Evolutionary conservation across 2,329 filamentous ascomycete species (phyloP), one percentile per base, ranked within the genome.

Genomic region (Zymoseptoria passerinii): DNA sequence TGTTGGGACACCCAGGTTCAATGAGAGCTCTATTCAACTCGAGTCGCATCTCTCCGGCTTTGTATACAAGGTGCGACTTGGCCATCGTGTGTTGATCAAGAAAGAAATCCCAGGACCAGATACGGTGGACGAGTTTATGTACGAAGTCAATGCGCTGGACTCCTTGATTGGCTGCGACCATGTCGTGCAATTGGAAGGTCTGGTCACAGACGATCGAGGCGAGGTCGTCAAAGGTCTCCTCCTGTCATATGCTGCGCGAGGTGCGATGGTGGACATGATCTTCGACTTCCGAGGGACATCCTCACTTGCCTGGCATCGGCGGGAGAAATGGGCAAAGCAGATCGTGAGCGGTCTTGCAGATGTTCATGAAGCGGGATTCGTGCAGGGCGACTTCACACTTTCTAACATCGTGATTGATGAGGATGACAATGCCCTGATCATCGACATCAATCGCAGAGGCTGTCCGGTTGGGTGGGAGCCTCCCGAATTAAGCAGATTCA

Each of bases 391-490:
- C 71, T 96, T 99, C 65, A 99, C 94, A 0, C 80, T 99, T 28
- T 96, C 92, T 4, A 99, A 99, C 71, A 95, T 99, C 64, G 94
- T 99, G 61, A 88, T 99, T 68, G 90, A 97, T 72, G 80, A 81
- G 10, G 76, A 88, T 50, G 86, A 91, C 69, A 82, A 96, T 69
- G 94, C 92, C 8, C 92, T 95, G 68, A 97, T 99, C 65, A 99
- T 99, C 70, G 94, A 99, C 73, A 96, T 99, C 76, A 99, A 99
- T 75, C 83, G 94, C 57, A 82, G 94, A 67, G 94, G 94, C n/a
- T 99, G 94, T 68, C 94, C 94, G 0, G 89, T 97, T 4, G 92
- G 92, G 23, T 99, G 94, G 94, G 94, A 99, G 66, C 92, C 94
- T 2, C 94, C 94, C 4, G 94, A 99, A 74, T 88, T 95, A 57